phyloP scores from a whole-genome alignment of 129 eudicot species.

The Calendula officinalis region DNA sequence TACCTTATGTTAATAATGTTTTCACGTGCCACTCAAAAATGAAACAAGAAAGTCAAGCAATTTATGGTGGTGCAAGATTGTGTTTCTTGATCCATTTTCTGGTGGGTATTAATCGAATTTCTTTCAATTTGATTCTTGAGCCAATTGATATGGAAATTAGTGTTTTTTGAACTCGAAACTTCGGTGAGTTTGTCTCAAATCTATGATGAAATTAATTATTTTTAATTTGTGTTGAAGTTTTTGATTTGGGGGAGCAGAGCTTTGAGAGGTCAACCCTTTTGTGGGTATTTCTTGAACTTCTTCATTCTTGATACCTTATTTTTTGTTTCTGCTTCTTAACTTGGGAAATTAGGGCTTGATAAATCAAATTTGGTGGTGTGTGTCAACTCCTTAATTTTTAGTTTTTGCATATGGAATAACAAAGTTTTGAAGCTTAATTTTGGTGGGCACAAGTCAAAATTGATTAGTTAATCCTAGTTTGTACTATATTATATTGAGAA shows the following conservation, averaged over 20 bases:
- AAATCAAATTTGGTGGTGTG: neutral
- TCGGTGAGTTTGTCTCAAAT: constrained; percentile 15
- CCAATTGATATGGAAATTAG: neutral
- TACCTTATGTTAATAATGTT: constrained; percentile 21
- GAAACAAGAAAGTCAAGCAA: constrained; percentile 18
- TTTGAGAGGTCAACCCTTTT: neutral
- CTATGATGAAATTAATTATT: neutral
- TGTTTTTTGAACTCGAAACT: constrained; percentile 14
- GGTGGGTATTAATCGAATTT: constrained; percentile 6
- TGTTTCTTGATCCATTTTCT: no score
- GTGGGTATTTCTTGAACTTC: constrained; percentile 15
- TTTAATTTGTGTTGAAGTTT: neutral
- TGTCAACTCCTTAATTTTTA: neutral
- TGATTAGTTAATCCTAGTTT: constrained; percentile 1
- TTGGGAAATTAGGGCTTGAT: constrained; percentile 6
- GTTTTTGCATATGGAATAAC: neutral
- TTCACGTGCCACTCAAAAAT: constrained; percentile 30
- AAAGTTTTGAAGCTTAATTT: constrained; percentile 6
- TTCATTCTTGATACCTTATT: constrained; percentile 5
- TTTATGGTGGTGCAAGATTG: constrained; percentile 17
- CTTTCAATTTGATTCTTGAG: constrained; percentile 7
- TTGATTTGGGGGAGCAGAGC: constrained; percentile 18
- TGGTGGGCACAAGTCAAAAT: constrained; percentile 7
- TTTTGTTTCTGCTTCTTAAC: constrained; percentile 4
- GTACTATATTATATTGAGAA: neutral